These are phyloP conservation scores for Vitis riparia DNA, from an alignment of 164 flowering plant genomes.

Conservation along the genomic window DNA sequence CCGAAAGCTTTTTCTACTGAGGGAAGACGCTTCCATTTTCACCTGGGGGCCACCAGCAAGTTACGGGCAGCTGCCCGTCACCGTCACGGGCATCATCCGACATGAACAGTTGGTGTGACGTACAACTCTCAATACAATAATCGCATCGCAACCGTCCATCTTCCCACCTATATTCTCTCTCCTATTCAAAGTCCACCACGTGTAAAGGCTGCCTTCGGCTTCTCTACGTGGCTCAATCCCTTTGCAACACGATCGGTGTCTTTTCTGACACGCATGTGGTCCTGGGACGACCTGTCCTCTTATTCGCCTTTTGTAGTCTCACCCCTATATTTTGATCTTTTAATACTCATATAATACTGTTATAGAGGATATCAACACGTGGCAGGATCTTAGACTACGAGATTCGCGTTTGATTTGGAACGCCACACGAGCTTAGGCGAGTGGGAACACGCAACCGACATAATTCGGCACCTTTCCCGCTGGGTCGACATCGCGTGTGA, in stretches of 20 bases:
- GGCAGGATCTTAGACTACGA: slow-evolving; percentile 24
- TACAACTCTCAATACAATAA: slow-evolving; percentile 20
- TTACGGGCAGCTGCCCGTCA: slow-evolving; percentile 47
- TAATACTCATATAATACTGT: neutral
- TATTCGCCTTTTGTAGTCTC: slow-evolving; percentile 4
- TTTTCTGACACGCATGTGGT: slow-evolving; percentile 83
- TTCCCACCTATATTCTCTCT: slow-evolving; percentile 8
- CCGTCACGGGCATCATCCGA: slow-evolving; percentile 44
- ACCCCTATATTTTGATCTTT: neutral
- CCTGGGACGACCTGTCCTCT: slow-evolving; percentile 16
- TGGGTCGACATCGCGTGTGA: too few relatives aligned
- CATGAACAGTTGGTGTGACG: slow-evolving; percentile 50
- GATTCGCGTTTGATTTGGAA: neutral
- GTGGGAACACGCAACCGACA: neutral
- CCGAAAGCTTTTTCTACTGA: slow-evolving; percentile 2
- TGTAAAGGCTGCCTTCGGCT: slow-evolving; percentile 2
- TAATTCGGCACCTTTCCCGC: too few relatives aligned
- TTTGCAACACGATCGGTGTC: slow-evolving; percentile 20
- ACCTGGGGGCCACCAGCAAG: slow-evolving; percentile 20
- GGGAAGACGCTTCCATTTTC: neutral
- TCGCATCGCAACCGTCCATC: slow-evolving; percentile 45
- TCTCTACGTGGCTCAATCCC: slow-evolving; percentile 46
- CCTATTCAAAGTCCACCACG: slow-evolving; percentile 24
- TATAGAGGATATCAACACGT: slow-evolving; percentile 17
- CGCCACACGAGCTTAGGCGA: neutral